Conservation (phyloP, 106 monocot genomes). For the Vanilla planifolia region DNA sequence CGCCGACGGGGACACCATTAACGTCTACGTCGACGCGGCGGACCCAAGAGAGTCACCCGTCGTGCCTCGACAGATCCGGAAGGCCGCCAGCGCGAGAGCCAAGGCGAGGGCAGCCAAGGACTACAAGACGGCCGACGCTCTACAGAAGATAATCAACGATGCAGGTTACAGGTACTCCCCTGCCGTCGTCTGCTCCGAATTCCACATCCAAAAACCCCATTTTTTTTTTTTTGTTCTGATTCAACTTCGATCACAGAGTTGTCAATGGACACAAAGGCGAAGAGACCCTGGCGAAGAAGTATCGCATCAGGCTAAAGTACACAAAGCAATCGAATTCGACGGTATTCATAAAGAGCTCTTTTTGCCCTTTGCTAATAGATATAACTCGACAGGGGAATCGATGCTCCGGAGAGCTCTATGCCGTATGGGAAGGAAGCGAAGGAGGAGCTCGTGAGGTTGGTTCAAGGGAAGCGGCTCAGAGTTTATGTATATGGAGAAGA, state of each 20-base stretch:
- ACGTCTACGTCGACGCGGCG: constrained; percentile 60
- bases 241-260: constrained; percentile 26
- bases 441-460: constrained; percentile 54
- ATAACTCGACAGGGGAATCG: constrained; percentile 80
- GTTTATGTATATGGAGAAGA: constrained; percentile 56
- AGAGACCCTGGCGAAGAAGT: constrained; percentile 64
- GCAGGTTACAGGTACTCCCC: constrained; percentile 68
- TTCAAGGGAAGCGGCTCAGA: constrained; percentile 62
- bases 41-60: constrained; percentile 41
- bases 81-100: constrained; percentile 44
- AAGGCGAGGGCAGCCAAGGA: constrained; percentile 56
- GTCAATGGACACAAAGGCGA: constrained; percentile 36
- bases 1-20: constrained; percentile 86
- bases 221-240: not conserved
- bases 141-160: constrained; percentile 52
- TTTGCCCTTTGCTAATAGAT: not conserved
- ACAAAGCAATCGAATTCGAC: not conserved
- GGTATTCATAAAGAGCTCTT: not conserved
- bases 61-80: constrained; percentile 49
- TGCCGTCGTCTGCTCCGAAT: not conserved
- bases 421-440: constrained; percentile 89
- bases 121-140: constrained; percentile 52
- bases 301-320: constrained; percentile 84
- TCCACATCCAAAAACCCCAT: not conserved
- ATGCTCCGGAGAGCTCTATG: constrained; percentile 85